These are phyloP conservation scores for Nicotiana paniculata DNA, from an alignment of 257 asterid species.

Conservation along the genomic window DNA sequence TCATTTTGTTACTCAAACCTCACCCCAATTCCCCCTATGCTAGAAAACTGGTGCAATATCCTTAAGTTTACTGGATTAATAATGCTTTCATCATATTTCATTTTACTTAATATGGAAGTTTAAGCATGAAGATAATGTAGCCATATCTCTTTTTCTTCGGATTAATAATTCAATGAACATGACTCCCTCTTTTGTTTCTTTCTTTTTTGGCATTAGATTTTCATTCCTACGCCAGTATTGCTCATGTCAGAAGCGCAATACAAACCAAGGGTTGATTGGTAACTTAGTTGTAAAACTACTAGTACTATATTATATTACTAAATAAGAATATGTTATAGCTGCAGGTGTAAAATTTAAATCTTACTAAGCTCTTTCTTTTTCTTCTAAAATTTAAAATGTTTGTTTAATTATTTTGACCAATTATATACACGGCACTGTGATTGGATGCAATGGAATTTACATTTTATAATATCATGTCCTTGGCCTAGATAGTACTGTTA, in stretches of 20 bases:
- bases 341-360: no score
- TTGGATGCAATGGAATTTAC: not conserved
- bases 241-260: not conserved
- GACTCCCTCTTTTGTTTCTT: not conserved
- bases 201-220: not conserved
- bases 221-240: not conserved
- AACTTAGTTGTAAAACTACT: not conserved
- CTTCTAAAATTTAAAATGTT: not conserved
- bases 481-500: not conserved
- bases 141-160: not conserved
- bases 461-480: not conserved
- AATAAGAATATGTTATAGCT: no score
- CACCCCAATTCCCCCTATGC: not conserved
- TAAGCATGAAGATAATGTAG: not conserved
- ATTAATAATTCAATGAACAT: not conserved
- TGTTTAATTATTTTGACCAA: not conserved
- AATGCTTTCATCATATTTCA: not conserved
- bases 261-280: not conserved
- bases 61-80: not conserved
- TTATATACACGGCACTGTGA: not conserved
- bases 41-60: not conserved
- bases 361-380: no score
- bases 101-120: no score
- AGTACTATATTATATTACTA: no score
- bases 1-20: not conserved